Percentiles rank a stretch among this genome's conserved stretches.
phyloP scores from a whole-genome alignment of 305 asterid genomes.

The Fraxinus sp. region DNA sequence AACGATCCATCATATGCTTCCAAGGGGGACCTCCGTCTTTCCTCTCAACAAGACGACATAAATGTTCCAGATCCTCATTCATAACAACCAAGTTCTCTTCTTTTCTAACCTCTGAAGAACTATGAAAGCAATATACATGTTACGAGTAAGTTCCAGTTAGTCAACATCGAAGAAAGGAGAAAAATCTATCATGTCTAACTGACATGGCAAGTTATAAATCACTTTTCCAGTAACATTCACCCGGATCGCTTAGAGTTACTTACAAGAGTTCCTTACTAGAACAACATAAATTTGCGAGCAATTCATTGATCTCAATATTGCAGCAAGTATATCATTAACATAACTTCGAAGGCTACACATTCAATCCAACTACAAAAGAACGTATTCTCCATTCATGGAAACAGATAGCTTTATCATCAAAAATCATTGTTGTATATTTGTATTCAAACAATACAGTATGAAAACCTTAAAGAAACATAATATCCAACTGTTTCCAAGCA shows the following conservation, averaged over 20 bases:
- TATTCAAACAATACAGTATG: conserved; percentile 10
- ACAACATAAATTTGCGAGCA: not conserved
- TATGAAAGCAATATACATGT: conserved; percentile 25
- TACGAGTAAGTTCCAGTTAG: conserved; percentile 11
- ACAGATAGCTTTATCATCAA: not conserved
- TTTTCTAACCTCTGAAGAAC: conserved; percentile 42
- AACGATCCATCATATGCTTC: conserved; percentile 89
- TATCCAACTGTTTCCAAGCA: not conserved
- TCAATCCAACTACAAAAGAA: not conserved
- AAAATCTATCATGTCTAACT: not conserved
- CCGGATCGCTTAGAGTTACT: not conserved
- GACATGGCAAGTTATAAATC: not conserved
- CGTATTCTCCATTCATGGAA: not conserved
- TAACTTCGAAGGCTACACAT: not conserved
- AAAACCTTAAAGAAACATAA: not conserved
- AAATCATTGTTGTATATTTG: not conserved
- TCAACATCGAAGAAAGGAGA: not conserved
- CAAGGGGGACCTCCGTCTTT: conserved; percentile 86
- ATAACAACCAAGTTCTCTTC: conserved; percentile 39
- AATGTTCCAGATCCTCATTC: conserved; percentile 59
- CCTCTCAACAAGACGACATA: conserved; percentile 73
- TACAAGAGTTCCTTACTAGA: not conserved
- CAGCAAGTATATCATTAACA: not conserved
- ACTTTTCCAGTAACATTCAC: not conserved
- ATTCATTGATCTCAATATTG: not conserved